phyloP scores from a whole-genome alignment of 768 basidiomycete species.

The Naematelia aurantialba region DNA sequence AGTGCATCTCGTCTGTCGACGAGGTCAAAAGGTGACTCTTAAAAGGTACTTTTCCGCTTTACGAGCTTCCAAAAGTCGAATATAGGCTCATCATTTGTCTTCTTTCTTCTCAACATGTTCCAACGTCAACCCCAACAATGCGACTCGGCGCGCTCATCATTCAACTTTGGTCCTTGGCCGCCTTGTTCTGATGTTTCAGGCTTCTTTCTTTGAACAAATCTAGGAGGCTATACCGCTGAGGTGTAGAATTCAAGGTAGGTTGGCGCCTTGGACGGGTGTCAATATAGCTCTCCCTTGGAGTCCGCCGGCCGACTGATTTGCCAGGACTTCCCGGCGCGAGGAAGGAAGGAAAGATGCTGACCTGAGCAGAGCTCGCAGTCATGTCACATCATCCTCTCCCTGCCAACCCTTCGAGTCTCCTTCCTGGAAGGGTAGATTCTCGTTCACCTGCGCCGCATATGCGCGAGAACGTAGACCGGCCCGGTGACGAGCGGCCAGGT shows the following conservation, averaged over 20 bases:
- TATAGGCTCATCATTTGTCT: conserved; percentile 11
- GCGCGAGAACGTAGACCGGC: background rate
- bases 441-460: conserved; percentile 1
- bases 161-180: background rate
- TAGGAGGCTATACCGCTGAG: too few relatives aligned
- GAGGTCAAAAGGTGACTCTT: background rate
- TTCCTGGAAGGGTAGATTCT: background rate
- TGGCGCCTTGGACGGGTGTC: background rate
- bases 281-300: too few relatives aligned
- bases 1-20: background rate
- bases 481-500: conserved; percentile 19
- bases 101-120: conserved; percentile 5
- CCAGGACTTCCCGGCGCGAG: background rate
- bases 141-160: conserved; percentile 1
- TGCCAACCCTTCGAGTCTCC: background rate
- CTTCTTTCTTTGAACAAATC: background rate
- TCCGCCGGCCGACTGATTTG: background rate
- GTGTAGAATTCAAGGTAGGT: background rate
- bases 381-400: conserved; percentile 6
- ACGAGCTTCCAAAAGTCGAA: background rate
- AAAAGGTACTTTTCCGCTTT: conserved; percentile 14
- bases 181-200: background rate
- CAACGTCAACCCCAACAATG: background rate
- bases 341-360: background rate
- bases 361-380: background rate